Evolutionary conservation across 352 stramenopile genomes (phyloP), one percentile per base, ranked within the genome.

Genomic region (Globisporangium irregulare): DNA sequence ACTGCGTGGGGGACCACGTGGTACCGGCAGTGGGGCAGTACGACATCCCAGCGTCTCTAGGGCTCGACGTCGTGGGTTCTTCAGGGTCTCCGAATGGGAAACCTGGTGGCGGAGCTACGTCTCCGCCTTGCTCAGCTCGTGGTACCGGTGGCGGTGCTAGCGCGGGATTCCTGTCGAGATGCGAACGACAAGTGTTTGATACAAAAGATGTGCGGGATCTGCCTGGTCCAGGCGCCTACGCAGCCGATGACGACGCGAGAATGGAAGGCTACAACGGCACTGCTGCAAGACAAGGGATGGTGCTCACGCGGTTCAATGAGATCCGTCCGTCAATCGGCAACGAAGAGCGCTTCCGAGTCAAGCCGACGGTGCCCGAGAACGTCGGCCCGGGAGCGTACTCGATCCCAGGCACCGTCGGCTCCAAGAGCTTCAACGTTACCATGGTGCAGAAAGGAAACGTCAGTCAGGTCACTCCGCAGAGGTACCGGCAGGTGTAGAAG

Each of bases 391-490:
- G 82, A 7, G 68, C 80, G 6, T 90, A 90, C 59, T 68, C 75
- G n/a, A 78, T 90, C 25, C 69, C 78, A 22, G 75, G 73, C 2
- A 90, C 80, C 0, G 71, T 90, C n/a, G 82, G 78, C 18, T 81
- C 73, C 27, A 87, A 86, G 67, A 90, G 78, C 66, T 90, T 90
- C 70, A 90, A 90, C 71, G 73, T 89, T 58, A 90, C 82, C 53
- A 86, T 90, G 80, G 48, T 56, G 22, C 36, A 27, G 20, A 62
- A 62, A 24, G 32, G 29, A 10, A 32, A 18, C 32, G 32, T 22
- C 32, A 24, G 6, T 4, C 56, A 62, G 32, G n/a, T 22, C 8
- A 7, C 22, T 50, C 56, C 56, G 3, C 56, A 62, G 32, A 25
- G 56, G 32, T 62, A 50, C 32, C 10, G 32, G 9, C 56, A 48